Conservation (phyloP, 306 rosid genomes). For the Cicer yamashitae region DNA sequence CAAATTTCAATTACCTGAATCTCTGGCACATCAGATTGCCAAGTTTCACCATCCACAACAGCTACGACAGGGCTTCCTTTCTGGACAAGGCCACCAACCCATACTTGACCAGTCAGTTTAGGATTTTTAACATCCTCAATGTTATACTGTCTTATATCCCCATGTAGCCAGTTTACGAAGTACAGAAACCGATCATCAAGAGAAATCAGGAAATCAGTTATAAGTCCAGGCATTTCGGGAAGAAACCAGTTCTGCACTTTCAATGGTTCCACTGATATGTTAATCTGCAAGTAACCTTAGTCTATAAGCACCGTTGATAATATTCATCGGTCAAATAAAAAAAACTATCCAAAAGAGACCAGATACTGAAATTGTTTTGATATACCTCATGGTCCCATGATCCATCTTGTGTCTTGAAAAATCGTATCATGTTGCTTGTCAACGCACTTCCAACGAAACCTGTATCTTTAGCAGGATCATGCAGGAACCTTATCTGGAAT, state of each 20-base stretch:
- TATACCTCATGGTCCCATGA: slow-evolving; percentile 95
- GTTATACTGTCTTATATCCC: slow-evolving; percentile 89
- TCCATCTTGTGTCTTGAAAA: slow-evolving; percentile 73
- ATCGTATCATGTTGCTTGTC: slow-evolving; percentile 87
- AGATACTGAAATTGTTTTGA: slow-evolving; percentile 12
- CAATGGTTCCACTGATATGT: slow-evolving; percentile 71
- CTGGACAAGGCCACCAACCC: slow-evolving; percentile 87
- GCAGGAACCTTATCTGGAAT: slow-evolving; percentile 84
- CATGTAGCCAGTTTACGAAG: slow-evolving; percentile 95
- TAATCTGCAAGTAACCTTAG: slow-evolving; percentile 59
- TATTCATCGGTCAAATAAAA: background rate
- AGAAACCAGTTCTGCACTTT: slow-evolving; percentile 95
- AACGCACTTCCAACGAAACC: slow-evolving; percentile 92
- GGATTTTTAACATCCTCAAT: slow-evolving; percentile 82
- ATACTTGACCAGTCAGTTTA: slow-evolving; percentile 73
- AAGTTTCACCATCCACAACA: slow-evolving; percentile 68
- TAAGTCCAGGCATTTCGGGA: slow-evolving; percentile 96
- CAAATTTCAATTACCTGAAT: slow-evolving; percentile 64
- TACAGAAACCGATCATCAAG: slow-evolving; percentile 89
- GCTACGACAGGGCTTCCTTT: slow-evolving; percentile 77
- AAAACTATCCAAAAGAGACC: background rate
- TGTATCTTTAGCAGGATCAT: slow-evolving; percentile 89
- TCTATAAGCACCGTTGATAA: background rate
- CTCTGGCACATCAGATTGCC: slow-evolving; percentile 82
- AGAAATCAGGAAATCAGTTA: slow-evolving; percentile 86